phyloP scores from a whole-genome alignment of 768 basidiomycete species.

The Filobasidium floriforme region DNA sequence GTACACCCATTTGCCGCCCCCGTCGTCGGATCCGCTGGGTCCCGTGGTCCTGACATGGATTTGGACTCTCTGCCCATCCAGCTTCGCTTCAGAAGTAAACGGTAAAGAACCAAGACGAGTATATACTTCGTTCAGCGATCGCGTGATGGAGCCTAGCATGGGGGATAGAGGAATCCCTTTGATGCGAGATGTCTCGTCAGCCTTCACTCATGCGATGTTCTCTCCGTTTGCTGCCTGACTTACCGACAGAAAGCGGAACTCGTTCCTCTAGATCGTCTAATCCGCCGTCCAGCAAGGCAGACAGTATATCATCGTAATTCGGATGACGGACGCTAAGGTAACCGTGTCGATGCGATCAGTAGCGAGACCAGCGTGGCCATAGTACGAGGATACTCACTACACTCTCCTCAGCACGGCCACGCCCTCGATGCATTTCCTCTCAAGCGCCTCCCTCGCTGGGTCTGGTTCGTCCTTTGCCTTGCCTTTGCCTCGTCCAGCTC shows the following conservation, averaged over 20 bases:
- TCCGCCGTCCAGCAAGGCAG: slow-evolving; percentile 52
- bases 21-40: slow-evolving; percentile 53
- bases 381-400: slow-evolving; percentile 45
- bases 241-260: slow-evolving; percentile 66
- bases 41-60: slow-evolving; percentile 44
- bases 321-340: slow-evolving; percentile 35
- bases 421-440: slow-evolving; percentile 52
- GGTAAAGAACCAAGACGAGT: slow-evolving; percentile 56
- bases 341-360: neutral
- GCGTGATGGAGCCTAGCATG: slow-evolving; percentile 75
- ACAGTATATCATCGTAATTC: slow-evolving; percentile 51
- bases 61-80: slow-evolving; percentile 59
- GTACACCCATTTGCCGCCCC: slow-evolving; percentile 46
- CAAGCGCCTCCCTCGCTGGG: slow-evolving; percentile 38
- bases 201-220: slow-evolving; percentile 4
- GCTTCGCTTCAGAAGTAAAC: slow-evolving; percentile 83
- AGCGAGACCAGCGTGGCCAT: neutral
- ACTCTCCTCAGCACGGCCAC: slow-evolving; percentile 62
- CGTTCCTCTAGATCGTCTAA: slow-evolving; percentile 55
- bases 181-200: slow-evolving; percentile 9
- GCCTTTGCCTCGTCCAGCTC: slow-evolving; percentile 38
- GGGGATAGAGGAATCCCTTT: slow-evolving; percentile 74
- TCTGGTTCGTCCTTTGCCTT: slow-evolving; percentile 39
- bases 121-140: slow-evolving; percentile 78
- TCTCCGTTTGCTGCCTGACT: slow-evolving; percentile 27